Evolutionary conservation across 768 basidiomycete genomes (phyloP).

Genomic region (Kwoniella bestiolae): DNA sequence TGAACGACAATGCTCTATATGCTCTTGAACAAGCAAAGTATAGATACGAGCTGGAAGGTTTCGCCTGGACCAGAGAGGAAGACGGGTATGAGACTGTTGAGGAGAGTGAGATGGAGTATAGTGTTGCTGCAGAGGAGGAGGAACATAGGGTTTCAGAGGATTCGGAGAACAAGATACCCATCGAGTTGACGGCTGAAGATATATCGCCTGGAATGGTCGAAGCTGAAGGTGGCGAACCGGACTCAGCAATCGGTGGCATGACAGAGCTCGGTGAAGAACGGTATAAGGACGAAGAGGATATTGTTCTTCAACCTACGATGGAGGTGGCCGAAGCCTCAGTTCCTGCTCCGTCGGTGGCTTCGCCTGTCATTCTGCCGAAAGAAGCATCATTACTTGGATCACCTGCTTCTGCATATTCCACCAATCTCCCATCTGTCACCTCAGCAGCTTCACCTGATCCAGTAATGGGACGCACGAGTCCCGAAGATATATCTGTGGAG

Average conservation of each 20-base stretch:
- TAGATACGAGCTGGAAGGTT: constrained; percentile 31
- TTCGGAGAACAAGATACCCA: background rate
- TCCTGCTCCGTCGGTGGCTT: background rate
- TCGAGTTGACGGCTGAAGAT: background rate
- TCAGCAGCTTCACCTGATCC: background rate
- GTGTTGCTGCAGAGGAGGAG: background rate
- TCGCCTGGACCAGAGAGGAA: constrained; percentile 40
- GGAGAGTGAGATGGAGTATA: constrained; percentile 18
- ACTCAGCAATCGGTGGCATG: background rate
- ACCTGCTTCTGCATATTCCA: background rate
- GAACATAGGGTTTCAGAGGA: background rate
- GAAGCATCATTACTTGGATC: background rate
- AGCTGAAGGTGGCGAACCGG: background rate
- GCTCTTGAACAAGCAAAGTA: constrained; percentile 32
- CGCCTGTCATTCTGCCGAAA: background rate
- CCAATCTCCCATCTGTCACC: background rate
- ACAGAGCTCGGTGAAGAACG: background rate
- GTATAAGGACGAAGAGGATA: constrained; percentile 6
- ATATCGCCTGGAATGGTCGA: background rate
- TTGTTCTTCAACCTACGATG: background rate
- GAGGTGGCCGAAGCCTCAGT: background rate
- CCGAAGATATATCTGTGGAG: background rate
- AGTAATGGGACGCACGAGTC: background rate
- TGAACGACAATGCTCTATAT: constrained; percentile 44
- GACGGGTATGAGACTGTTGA: constrained; percentile 5